Conservation (phyloP, 2,329 filamentous ascomycete genomes). For the Aureobasidium sp. region DNA sequence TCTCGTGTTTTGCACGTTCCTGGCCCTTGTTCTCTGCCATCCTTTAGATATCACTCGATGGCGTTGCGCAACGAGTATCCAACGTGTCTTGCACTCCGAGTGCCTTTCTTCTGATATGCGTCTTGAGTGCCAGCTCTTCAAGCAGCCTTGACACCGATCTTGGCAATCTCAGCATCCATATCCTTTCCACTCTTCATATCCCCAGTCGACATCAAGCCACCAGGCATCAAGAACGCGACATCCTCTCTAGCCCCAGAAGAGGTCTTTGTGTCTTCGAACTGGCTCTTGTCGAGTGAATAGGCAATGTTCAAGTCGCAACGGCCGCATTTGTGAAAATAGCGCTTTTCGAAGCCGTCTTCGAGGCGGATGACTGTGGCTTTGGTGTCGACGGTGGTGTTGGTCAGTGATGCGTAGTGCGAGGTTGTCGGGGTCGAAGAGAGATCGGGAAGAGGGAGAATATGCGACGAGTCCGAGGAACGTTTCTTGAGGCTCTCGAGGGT, state of each 20-base stretch:
- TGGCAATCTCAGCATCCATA: slow-evolving; percentile 19
- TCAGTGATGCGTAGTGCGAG: slow-evolving; percentile 46
- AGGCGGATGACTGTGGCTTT: slow-evolving; percentile 32
- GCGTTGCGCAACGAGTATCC: too few species aligned
- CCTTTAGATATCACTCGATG: not conserved
- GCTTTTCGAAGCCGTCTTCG: slow-evolving; percentile 60
- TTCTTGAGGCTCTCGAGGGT: slow-evolving; percentile 34
- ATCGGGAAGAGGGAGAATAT: slow-evolving; percentile 5
- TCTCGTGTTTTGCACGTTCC: not conserved
- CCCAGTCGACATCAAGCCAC: slow-evolving; percentile 51
- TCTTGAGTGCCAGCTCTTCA: not conserved
- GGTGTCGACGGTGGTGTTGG: slow-evolving; percentile 42
- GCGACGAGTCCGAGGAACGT: not conserved
- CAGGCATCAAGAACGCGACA: slow-evolving; percentile 56
- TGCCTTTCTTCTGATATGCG: not conserved
- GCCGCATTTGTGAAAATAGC: slow-evolving; percentile 51
- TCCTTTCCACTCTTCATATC: slow-evolving; percentile 44
- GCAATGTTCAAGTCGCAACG: slow-evolving; percentile 56
- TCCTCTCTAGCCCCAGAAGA: slow-evolving; percentile 33
- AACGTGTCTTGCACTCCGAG: not conserved
- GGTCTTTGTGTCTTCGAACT: slow-evolving; percentile 34
- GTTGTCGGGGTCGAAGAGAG: not conserved
- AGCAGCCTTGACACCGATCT: slow-evolving; percentile 10
- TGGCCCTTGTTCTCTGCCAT: not conserved
- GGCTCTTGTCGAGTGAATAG: slow-evolving; percentile 53